phyloP scores from a whole-genome alignment of 2,329 filamentous ascomycete species.

The Monascus ruber region DNA sequence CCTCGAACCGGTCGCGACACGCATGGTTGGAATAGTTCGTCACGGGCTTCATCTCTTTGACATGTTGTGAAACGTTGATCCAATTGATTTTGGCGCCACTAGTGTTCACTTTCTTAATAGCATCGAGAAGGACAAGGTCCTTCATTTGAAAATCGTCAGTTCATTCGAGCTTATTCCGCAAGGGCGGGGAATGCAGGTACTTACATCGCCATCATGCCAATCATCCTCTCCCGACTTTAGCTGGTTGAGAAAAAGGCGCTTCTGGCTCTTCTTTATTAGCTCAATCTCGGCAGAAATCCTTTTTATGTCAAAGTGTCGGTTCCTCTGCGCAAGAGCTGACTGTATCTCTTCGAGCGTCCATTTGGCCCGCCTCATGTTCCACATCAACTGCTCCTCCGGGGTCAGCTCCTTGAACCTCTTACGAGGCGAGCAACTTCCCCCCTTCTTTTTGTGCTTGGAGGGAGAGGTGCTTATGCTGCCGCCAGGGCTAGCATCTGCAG shows the following conservation, averaged over 20 bases:
- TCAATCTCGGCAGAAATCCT: too few species aligned
- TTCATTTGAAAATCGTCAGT: conserved; percentile 7
- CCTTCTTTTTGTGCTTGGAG: too few species aligned
- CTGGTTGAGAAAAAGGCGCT: conserved; percentile 2
- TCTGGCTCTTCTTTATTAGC: too few species aligned
- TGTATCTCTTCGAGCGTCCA: too few species aligned
- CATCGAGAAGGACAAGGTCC: conserved; percentile 34
- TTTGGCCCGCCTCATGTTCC: too few species aligned
- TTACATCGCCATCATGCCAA: conserved; percentile 40
- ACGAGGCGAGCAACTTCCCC: too few species aligned
- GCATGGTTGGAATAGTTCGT: conserved; percentile 37
- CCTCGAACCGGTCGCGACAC: conserved; percentile 33
- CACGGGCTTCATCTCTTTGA: conserved; percentile 27
- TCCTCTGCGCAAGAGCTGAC: too few species aligned
- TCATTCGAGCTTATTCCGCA: neutral
- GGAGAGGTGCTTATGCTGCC: too few species aligned
- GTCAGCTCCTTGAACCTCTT: too few species aligned
- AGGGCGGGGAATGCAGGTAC: conserved; percentile 1
- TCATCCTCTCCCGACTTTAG: conserved; percentile 37
- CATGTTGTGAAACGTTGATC: conserved; percentile 31
- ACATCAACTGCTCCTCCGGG: too few species aligned
- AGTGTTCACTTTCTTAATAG: conserved; percentile 31
- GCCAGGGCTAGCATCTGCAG: too few species aligned
- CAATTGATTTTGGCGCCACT: conserved; percentile 33
- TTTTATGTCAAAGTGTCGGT: too few species aligned